Conservation (phyloP, 2,329 filamentous ascomycete species). For the Cladosporium sp. region DNA sequence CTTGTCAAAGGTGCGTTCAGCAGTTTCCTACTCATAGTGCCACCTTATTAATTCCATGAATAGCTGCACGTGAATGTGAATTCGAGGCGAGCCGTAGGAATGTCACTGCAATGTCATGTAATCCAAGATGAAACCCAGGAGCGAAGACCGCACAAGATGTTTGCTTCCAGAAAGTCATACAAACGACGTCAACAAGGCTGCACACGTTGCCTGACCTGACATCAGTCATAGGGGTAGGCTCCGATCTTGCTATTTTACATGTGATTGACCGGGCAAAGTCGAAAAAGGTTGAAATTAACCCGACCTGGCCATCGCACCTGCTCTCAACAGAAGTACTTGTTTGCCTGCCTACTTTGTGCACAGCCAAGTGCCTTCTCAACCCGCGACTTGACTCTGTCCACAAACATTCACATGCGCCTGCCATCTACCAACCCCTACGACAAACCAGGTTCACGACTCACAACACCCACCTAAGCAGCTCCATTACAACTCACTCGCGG, state of each 20-base stretch:
- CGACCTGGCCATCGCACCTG: too few species aligned
- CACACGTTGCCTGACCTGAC: neutral
- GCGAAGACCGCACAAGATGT: neutral
- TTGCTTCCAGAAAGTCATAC: constrained; percentile 3
- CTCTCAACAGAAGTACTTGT: too few species aligned
- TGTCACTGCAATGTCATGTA: too few species aligned
- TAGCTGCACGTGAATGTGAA: too few species aligned
- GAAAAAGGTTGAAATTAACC: neutral
- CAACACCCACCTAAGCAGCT: too few species aligned
- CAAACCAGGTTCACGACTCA: too few species aligned
- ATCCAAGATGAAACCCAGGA: neutral
- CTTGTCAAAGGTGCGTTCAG: too few species aligned
- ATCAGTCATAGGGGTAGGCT: neutral
- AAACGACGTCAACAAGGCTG: neutral
- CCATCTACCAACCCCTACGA: neutral
- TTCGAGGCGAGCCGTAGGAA: too few species aligned
- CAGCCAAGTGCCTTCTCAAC: too few species aligned
- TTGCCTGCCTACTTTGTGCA: too few species aligned
- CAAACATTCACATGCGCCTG: neutral
- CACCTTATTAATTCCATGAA: too few species aligned
- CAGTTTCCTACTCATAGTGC: too few species aligned
- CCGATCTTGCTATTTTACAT: neutral
- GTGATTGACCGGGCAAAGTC: neutral
- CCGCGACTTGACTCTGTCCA: neutral
- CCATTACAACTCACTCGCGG: neutral